A percentile compares a stretch with the other conserved stretches of the same genome.
Conservation (phyloP, 2,329 filamentous ascomycete species). For the Colletotrichum neosansevieriae region DNA sequence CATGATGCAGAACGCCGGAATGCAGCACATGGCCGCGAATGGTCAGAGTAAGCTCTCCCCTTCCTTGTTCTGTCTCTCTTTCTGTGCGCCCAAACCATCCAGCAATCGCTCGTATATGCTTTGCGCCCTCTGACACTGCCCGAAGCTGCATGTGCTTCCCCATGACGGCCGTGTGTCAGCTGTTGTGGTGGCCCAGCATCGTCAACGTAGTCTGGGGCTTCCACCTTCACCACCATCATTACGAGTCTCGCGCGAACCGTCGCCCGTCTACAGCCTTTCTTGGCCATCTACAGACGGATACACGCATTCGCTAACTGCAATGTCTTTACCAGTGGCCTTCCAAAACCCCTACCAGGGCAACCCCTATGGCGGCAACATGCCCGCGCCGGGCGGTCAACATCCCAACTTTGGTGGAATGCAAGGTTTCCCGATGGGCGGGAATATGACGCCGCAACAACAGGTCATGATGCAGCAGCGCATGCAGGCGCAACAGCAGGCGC, state of each 20-base stretch:
- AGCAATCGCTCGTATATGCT: conserved; percentile 25
- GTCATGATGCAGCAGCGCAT: conserved; percentile 48
- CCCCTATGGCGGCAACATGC: conserved; percentile 67
- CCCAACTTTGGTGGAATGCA: conserved; percentile 63
- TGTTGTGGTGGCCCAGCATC: neutral
- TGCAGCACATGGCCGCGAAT: conserved; percentile 70
- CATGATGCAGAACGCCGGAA: conserved; percentile 73
- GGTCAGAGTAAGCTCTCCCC: conserved; percentile 66
- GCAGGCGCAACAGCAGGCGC: conserved; percentile 49
- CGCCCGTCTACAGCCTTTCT: conserved; percentile 24
- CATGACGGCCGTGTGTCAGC: neutral
- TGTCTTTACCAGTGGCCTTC: conserved; percentile 62
- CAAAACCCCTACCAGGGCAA: conserved; percentile 69
- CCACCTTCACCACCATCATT: conserved; percentile 1
- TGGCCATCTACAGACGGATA: conserved; percentile 38
- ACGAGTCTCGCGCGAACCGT: neutral
- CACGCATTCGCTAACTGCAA: conserved; percentile 48
- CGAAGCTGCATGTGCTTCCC: conserved; percentile 16
- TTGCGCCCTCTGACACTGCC: conserved; percentile 21
- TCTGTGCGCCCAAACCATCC: conserved; percentile 16
- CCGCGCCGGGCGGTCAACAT: conserved; percentile 62
- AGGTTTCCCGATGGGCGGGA: conserved; percentile 68
- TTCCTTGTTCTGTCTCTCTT: conserved; percentile 43
- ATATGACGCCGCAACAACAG: conserved; percentile 57
- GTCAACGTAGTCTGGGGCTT: conserved; percentile 1